These are phyloP conservation scores for Phytophthora pseudosyringae DNA, from an alignment of 352 stramenopile species.

Conservation along the genomic window DNA sequence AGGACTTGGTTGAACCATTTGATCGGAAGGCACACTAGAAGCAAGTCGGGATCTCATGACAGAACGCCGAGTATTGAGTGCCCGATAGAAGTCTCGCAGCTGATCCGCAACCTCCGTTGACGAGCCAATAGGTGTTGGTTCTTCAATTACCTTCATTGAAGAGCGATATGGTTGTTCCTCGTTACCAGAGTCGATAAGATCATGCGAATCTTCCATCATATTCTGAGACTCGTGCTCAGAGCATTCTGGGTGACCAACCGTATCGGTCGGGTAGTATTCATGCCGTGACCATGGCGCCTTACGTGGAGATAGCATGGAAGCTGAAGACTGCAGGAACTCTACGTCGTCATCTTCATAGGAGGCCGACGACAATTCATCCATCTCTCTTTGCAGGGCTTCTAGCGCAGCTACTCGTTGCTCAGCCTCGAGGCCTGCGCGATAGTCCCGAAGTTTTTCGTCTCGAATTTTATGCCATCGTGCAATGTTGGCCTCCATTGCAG, in stretches of 20 bases:
- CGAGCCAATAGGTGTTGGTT: not conserved
- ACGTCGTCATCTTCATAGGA: conserved; percentile 9
- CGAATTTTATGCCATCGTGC: conserved; percentile 37
- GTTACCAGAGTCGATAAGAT: not conserved
- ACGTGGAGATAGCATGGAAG: not conserved
- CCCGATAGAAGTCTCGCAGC: conserved; percentile 29
- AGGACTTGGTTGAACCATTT: conserved; percentile 22
- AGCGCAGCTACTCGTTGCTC: conserved; percentile 29
- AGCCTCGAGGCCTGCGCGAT: conserved; percentile 31
- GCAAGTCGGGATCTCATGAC: conserved; percentile 26
- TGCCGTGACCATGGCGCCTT: conserved; percentile 22
- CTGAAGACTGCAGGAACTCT: not conserved
- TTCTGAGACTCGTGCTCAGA: not conserved
- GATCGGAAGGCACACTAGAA: conserved; percentile 20
- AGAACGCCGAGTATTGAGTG: conserved; percentile 29
- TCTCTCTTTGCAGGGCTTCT: conserved; percentile 28
- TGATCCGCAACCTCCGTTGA: conserved; percentile 22
- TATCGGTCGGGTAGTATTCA: conserved; percentile 16
- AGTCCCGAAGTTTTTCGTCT: conserved; percentile 37
- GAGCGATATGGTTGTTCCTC: not conserved
- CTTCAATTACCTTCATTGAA: not conserved
- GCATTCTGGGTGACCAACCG: not conserved
- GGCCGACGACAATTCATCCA: conserved; percentile 27
- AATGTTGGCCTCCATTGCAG: conserved; percentile 36
- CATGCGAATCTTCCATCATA: not conserved